These are phyloP conservation scores for Simmondsia chinensis DNA, from an alignment of 148 eudicot species.

Conservation along the genomic window DNA sequence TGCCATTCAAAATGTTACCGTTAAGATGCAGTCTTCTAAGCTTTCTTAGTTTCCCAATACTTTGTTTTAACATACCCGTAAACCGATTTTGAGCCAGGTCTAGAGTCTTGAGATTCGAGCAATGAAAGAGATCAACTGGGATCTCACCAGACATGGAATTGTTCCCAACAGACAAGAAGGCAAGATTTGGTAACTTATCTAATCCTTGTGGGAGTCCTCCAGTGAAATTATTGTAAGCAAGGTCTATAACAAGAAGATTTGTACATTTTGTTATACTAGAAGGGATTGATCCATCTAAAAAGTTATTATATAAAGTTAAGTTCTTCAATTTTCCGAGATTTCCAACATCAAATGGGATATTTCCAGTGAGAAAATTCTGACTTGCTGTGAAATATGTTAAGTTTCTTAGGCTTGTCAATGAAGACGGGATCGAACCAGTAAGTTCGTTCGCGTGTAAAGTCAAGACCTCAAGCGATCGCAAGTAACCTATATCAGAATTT, in stretches of 20 bases:
- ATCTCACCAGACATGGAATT: slow-evolving; percentile 55
- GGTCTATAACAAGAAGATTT: slow-evolving; percentile 24
- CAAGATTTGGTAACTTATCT: slow-evolving; percentile 42
- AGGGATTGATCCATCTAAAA: slow-evolving; percentile 59
- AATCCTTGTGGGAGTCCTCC: slow-evolving; percentile 62
- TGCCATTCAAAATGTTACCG: slow-evolving; percentile 41
- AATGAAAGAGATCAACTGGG: slow-evolving; percentile 70
- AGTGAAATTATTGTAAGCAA: slow-evolving; percentile 33
- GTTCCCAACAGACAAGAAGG: slow-evolving; percentile 32
- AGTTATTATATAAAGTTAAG: slow-evolving; percentile 32
- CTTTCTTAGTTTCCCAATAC: slow-evolving; percentile 40
- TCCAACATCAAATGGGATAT: slow-evolving; percentile 67
- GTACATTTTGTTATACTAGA: slow-evolving; percentile 61
- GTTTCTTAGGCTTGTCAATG: slow-evolving; percentile 43
- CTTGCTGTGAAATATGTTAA: slow-evolving; percentile 52
- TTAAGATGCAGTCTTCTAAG: slow-evolving; percentile 30
- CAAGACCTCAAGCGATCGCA: slow-evolving; percentile 46
- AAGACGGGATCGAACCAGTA: slow-evolving; percentile 54
- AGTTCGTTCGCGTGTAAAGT: slow-evolving; percentile 58
- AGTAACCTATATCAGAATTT: slow-evolving; percentile 36
- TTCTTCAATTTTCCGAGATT: slow-evolving; percentile 45
- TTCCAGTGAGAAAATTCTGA: slow-evolving; percentile 53
- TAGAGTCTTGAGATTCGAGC: slow-evolving; percentile 35
- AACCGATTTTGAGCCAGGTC: slow-evolving; percentile 36
- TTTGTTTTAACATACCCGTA: slow-evolving; percentile 39